Evolutionary conservation across 495 filamentous ascomycete species (phyloP).

Genomic region (Jackrogersella minutella): DNA sequence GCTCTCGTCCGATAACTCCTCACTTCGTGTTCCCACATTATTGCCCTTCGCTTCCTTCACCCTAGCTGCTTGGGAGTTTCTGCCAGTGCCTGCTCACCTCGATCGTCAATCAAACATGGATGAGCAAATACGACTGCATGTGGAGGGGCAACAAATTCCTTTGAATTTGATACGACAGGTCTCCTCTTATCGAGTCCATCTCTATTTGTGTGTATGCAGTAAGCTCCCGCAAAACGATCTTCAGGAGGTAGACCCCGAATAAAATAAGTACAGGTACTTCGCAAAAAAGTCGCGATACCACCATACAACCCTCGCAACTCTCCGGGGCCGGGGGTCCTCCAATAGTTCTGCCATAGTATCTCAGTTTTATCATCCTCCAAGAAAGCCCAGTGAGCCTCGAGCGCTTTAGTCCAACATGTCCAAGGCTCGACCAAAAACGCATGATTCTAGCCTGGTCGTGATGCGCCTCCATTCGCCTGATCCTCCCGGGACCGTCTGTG

Average conservation of each 20-base stretch:
- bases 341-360: conserved; percentile 6
- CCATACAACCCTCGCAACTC: background rate
- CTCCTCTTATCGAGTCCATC: conserved; percentile 5
- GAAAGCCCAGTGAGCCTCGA: conserved; percentile 20
- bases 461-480: conserved; percentile 37
- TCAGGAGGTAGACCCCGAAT: conserved; percentile 20
- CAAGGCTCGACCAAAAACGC: conserved; percentile 20
- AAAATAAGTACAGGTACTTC: conserved; percentile 36
- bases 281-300: conserved; percentile 33
- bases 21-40: conserved; percentile 36
- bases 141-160: conserved; percentile 13
- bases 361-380: conserved; percentile 1
- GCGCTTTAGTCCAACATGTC: background rate
- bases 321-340: conserved; percentile 9
- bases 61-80: background rate
- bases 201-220: conserved; percentile 8
- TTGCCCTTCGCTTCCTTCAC: conserved; percentile 1
- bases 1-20: conserved; percentile 24
- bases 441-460: conserved; percentile 28
- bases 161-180: conserved; percentile 20
- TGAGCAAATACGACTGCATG: conserved; percentile 11
- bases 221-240: conserved; percentile 25
- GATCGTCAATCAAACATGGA: conserved; percentile 24
- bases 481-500: conserved; percentile 19
- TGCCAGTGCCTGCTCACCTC: too few relatives aligned